Conservation (phyloP, 139 green algal species). For the Chlamydomonas sp. region DNA sequence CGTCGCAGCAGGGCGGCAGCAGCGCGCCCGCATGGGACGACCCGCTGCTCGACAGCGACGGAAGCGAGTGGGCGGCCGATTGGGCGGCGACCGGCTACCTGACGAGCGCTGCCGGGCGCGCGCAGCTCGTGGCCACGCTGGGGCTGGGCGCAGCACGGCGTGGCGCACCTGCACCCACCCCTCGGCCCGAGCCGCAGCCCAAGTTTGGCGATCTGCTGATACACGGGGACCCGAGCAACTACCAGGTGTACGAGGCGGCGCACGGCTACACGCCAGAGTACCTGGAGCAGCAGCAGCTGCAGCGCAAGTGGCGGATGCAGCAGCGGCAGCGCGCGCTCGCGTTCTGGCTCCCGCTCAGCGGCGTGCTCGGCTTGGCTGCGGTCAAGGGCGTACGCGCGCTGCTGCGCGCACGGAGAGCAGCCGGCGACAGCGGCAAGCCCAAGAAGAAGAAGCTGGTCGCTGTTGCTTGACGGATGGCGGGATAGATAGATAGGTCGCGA, state of each 20-base stretch:
- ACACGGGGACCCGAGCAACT: neutral
- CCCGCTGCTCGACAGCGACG: neutral
- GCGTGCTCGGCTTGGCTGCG: neutral
- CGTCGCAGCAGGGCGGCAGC: neutral
- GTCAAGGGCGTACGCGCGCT: neutral
- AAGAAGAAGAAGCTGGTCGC: too few relatives aligned
- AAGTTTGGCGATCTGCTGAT: conserved; percentile 4
- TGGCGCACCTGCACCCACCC: too few relatives aligned
- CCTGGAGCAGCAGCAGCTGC: neutral
- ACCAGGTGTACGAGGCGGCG: neutral
- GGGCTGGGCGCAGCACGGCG: too few relatives aligned
- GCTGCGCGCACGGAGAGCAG: too few relatives aligned
- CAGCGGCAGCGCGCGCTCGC: conserved; percentile 1
- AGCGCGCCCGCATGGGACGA: too few relatives aligned
- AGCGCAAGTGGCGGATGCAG: neutral
- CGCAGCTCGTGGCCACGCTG: too few relatives aligned
- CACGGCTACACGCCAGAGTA: conserved; percentile 7
- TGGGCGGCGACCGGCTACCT: conserved; percentile 4
- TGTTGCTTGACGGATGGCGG: too few relatives aligned
- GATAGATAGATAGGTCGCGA: too few relatives aligned
- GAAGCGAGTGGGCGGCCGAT: neutral
- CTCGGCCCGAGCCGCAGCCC: too few relatives aligned
- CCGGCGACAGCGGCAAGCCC: too few relatives aligned
- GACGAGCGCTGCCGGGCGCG: neutral
- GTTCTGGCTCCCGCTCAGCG: conserved; percentile 9